phyloP scores from a whole-genome alignment of 106 monocot genomes.

The Vanilla planifolia region DNA sequence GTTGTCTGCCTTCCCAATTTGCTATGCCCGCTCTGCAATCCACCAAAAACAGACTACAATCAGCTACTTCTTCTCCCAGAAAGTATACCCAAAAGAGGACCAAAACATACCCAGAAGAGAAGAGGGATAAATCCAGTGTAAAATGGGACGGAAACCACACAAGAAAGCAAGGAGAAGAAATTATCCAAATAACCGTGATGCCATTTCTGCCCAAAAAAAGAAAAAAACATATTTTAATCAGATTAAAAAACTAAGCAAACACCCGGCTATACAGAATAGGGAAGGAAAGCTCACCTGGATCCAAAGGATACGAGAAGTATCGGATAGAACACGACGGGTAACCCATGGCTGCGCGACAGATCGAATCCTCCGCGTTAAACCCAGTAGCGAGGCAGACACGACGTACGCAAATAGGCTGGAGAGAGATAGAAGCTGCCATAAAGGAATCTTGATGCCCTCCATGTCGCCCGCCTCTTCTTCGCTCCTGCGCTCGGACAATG shows the following conservation, averaged over 20 bases:
- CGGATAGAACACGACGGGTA: slow-evolving; percentile 46
- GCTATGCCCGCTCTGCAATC: slow-evolving; percentile 60
- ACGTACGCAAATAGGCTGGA: slow-evolving; percentile 41
- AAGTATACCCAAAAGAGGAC: slow-evolving; percentile 1
- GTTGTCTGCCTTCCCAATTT: slow-evolving; percentile 73
- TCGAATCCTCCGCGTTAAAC: slow-evolving; percentile 43
- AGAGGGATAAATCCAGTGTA: slow-evolving; percentile 82
- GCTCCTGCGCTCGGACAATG: too few species aligned
- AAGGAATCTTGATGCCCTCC: too few species aligned
- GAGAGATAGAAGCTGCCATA: slow-evolving; percentile 55
- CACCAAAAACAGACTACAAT: background rate
- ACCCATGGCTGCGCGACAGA: slow-evolving; percentile 65
- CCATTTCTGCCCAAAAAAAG: slow-evolving; percentile 38
- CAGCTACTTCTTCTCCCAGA: too few species aligned
- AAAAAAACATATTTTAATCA: background rate
- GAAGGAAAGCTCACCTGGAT: slow-evolving; percentile 38
- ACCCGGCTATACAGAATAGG: background rate
- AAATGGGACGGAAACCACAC: slow-evolving; percentile 75
- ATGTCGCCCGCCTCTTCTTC: too few species aligned
- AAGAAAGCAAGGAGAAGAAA: slow-evolving; percentile 67
- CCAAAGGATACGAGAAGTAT: slow-evolving; percentile 31
- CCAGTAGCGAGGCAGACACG: slow-evolving; percentile 35
- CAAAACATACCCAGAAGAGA: slow-evolving; percentile 62
- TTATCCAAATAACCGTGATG: slow-evolving; percentile 43
- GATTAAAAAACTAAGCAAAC: background rate